Conservation (phyloP, 139 green algal species). For the Chlorella sp. region DNA sequence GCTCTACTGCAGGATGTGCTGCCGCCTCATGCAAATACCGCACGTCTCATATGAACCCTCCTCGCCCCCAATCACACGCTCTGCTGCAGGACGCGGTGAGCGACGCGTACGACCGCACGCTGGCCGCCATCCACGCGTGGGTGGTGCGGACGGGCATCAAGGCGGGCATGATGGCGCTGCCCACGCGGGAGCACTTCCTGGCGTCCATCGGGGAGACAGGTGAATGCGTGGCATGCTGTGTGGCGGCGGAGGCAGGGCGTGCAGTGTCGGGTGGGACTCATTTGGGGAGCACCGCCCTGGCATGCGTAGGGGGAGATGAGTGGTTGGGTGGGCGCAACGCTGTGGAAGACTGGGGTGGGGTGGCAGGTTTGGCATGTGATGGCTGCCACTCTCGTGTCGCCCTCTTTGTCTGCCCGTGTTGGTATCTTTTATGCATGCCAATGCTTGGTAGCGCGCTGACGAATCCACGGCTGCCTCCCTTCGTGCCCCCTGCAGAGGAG, state of each 20-base stretch:
- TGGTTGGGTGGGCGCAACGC: neutral
- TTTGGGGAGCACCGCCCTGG: neutral
- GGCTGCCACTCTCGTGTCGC: too few species aligned
- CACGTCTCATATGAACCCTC: too few species aligned
- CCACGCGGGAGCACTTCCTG: slow-evolving; percentile 63
- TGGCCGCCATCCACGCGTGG: slow-evolving; percentile 66
- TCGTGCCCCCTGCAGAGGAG: slow-evolving; percentile 33
- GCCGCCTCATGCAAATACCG: too few species aligned
- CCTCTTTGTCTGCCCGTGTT: neutral
- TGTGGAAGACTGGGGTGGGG: too few species aligned
- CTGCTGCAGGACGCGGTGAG: slow-evolving; percentile 28
- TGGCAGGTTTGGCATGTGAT: too few species aligned
- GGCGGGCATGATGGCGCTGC: slow-evolving; percentile 70
- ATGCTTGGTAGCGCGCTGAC: neutral
- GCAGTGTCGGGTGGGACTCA: neutral
- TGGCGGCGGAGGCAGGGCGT: neutral
- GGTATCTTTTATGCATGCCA: neutral
- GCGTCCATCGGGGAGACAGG: slow-evolving; percentile 63
- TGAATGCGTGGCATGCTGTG: neutral
- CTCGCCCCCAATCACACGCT: too few species aligned
- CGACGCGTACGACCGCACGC: slow-evolving; percentile 60
- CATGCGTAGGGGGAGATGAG: neutral
- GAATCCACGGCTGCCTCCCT: neutral
- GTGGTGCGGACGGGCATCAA: slow-evolving; percentile 69
- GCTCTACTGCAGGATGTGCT: too few species aligned